Evolutionary conservation across 805 yeast species (phyloP).

Genomic region (Candida sakaeoensis): DNA sequence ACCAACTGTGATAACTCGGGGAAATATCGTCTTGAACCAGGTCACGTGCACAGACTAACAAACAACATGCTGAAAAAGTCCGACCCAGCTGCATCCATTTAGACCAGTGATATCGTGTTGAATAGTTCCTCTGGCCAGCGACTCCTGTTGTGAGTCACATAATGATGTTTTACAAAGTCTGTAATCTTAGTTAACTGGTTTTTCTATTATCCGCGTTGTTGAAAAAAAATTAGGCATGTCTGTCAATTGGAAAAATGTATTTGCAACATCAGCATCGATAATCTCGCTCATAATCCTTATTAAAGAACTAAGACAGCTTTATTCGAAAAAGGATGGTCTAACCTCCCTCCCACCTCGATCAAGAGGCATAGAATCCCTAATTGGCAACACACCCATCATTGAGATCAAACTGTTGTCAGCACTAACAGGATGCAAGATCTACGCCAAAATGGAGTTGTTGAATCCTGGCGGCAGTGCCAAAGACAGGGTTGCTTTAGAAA

Average conservation of each 20-base stretch:
- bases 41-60: too few species aligned
- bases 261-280: constrained; percentile 12
- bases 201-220: too few species aligned
- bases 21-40: too few species aligned
- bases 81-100: too few species aligned
- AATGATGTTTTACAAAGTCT: too few species aligned
- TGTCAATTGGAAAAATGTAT: constrained; percentile 10
- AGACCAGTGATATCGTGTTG: too few species aligned
- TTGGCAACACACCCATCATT: constrained; percentile 89
- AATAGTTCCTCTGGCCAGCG: too few species aligned
- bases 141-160: too few species aligned
- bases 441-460: constrained; percentile 78
- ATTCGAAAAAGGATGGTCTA: constrained; percentile 3
- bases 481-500: constrained; percentile 87
- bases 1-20: too few species aligned
- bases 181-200: too few species aligned
- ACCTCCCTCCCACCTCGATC: constrained; percentile 26
- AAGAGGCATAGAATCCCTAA: constrained; percentile 69
- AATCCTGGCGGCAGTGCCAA: constrained; percentile 97
- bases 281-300: constrained; percentile 8
- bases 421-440: constrained; percentile 75
- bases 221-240: constrained; percentile 1
- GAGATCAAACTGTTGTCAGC: constrained; percentile 65
- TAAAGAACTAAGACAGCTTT: constrained; percentile 6
- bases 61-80: too few species aligned